Base-by-base conservation (phyloP, 2,329 filamentous ascomycete species). In the Magnaporthiopsis rhizophila region DNA sequence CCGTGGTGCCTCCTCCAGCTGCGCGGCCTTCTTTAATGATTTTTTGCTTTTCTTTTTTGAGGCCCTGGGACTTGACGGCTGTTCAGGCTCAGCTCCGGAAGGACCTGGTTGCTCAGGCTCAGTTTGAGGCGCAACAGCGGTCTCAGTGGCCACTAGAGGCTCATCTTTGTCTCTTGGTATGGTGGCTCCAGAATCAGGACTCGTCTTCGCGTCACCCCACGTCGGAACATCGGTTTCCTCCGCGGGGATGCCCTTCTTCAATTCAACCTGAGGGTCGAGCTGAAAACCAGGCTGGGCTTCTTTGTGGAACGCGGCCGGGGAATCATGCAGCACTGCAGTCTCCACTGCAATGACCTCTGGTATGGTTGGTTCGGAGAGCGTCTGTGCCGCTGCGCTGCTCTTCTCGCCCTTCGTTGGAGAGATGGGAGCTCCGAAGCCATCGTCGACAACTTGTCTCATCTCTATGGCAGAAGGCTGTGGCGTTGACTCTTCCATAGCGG, bases 1-100 rank as follows among this genome's bases (percentile, higher is more conserved):
- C n/a, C 45, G 45, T 11, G 18, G 2, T 53, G 21, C n/a, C n/a
- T 53, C 21, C 45, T 53, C 45, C 45, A 53, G 45, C 45, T 24
- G 21, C 45, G 45, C 38, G 38, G 15, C 38, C 38, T 50, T 50
- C 38, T 50, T 50, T 6, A 6, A 18, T 50, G 45, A 28, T 28
- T 34, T 62, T 58, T 58, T 58, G 28, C 1, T 3, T 50, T 62
- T 59, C 64, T 62, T 62, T 45, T 59, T 56, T 8, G 58, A 53
- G 1, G 62, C 28, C 45, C 9, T 53, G 45, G 45, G 45, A 53
- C 45, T 53, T 24, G 45, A n/a, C 45, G 18, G 45, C 6, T 30
- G 21, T 13, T 60, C 58, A 34, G 26, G 30, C 26, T 60, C 58
- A 3, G 58, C 3, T 28, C 34, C 26, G 18, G 21, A 6, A 50